A percentile compares a stretch with the other conserved stretches of the same genome.
Conservation (phyloP, 2,329 filamentous ascomycete species). For the Ophiosphaerella korrae region DNA sequence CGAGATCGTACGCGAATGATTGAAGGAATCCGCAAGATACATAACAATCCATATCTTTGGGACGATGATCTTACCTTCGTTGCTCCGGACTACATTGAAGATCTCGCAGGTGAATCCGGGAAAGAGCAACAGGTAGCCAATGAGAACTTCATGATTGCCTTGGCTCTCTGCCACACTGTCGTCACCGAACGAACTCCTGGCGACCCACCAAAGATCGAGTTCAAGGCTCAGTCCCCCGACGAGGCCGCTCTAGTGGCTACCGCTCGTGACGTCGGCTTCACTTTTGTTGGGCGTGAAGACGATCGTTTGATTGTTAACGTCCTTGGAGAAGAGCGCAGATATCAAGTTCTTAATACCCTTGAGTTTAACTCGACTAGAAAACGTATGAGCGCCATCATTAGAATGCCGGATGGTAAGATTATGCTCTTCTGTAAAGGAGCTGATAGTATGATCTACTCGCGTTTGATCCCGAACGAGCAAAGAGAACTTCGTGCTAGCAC, state of each 20-base stretch:
- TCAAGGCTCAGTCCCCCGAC: constrained; percentile 96
- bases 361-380: constrained; percentile 98
- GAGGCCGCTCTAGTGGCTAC: constrained; percentile 94
- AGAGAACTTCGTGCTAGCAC: constrained; percentile 80
- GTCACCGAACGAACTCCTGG: constrained; percentile 88
- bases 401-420: constrained; percentile 90
- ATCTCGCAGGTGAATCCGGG: constrained; percentile 78
- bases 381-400: constrained; percentile 95
- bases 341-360: constrained; percentile 88
- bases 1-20: constrained; percentile 76
- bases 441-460: constrained; percentile 95
- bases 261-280: constrained; percentile 93
- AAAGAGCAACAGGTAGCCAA: constrained; percentile 77
- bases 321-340: constrained; percentile 82
- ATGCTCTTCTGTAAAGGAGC: constrained; percentile 96
- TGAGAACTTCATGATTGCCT: constrained; percentile 88
- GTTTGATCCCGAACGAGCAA: constrained; percentile 84
- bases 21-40: constrained; percentile 71
- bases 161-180: constrained; percentile 96
- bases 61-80: constrained; percentile 92
- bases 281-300: constrained; percentile 77
- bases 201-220: constrained; percentile 88
- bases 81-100: constrained; percentile 84
- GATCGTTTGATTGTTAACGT: constrained; percentile 87
- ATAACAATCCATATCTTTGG: constrained; percentile 89